Base-by-base conservation (phyloP, 225 moss, liverwort and hornwort genomes). In the Anthoceros angustus region DNA sequence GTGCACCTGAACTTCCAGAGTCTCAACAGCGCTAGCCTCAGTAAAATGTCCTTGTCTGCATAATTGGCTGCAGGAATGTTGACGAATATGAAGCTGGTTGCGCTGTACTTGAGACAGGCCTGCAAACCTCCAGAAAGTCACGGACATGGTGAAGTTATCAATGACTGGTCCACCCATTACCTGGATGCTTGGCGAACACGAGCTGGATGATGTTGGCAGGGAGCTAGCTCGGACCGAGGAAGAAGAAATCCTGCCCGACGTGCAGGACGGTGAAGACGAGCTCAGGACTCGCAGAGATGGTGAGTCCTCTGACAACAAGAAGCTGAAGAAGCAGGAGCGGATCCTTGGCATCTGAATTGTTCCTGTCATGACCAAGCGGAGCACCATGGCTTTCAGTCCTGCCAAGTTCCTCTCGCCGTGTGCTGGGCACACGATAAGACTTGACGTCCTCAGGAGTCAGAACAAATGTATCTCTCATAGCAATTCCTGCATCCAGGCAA, bases 261-360 rank as follows among this genome's bases (percentile, higher is more conserved):
- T 86, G 86, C 80, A 80, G 80, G n/a, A 78, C 74, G 20, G 21
- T 73, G 69, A 86, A 86, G 2, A 77, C 81, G 14, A 86, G 80
- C 10, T 83, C 63, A 10, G 79, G n/a, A n/a, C 83, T 41, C 2
- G 67, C 81, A 83, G 60, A 86, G 63, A 45, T 83, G 86, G 67
- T 86, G 86, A 15, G 75, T 71, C 43, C 77, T 8, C n/a, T n/a
- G n/a, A n/a, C 60, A 68, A 83, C 42, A 86, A 83, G 5, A 79
- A 26, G n/a, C 83, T 70, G 49, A 83, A 86, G 45, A 79, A 76
- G 39, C 60, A 2, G 20, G 62, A 60, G 2, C 81, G 73, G 9
- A 86, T n/a, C n/a, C 66, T 0, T 74, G 79, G 14, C 69, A 73
- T 10, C 81, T 63, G 10, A 83, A 86, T 4, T 9, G 83, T 86